A percentile compares a stretch with the other conserved stretches of the same genome.
These are phyloP conservation scores for Triadica sebifera DNA, from an alignment of 345 rosid genomes.

Conservation along the genomic window DNA sequence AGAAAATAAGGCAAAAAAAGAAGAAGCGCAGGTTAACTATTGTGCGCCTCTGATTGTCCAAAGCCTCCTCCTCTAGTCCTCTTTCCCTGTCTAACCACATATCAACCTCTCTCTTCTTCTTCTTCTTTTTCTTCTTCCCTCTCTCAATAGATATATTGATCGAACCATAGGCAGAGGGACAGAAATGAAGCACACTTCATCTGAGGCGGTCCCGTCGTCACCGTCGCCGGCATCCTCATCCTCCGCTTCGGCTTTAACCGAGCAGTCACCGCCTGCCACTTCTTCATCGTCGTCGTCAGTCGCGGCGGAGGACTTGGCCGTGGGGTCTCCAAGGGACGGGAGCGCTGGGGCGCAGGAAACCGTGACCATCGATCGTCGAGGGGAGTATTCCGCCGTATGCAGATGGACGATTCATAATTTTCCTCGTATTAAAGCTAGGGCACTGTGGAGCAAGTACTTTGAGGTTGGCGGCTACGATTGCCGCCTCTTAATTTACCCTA, in stretches of 20 bases:
- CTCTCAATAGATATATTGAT: neutral
- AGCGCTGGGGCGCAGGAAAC: slow-evolving; percentile 76
- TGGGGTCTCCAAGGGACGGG: slow-evolving; percentile 61
- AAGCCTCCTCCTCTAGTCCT: slow-evolving; percentile 9
- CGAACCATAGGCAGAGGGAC: slow-evolving; percentile 14
- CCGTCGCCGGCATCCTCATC: slow-evolving; percentile 18
- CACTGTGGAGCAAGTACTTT: slow-evolving; percentile 94
- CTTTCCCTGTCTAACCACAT: slow-evolving; percentile 30
- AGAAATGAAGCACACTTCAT: slow-evolving; percentile 51
- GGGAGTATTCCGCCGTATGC: slow-evolving; percentile 80
- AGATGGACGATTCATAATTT: slow-evolving; percentile 85
- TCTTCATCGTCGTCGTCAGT: slow-evolving; percentile 32
- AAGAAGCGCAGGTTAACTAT: slow-evolving; percentile 32
- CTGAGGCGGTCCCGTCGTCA: slow-evolving; percentile 54
- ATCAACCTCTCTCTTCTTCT: slow-evolving; percentile 10
- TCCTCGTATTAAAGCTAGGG: slow-evolving; percentile 79
- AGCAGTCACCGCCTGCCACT: slow-evolving; percentile 49
- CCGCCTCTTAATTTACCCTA: slow-evolving; percentile 86
- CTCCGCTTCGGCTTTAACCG: slow-evolving; percentile 22
- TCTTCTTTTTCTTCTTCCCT: neutral
- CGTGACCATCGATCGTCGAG: slow-evolving; percentile 74
- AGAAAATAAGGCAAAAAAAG: neutral
- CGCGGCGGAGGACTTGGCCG: slow-evolving; percentile 57
- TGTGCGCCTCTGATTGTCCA: slow-evolving; percentile 35
- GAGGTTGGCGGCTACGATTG: slow-evolving; percentile 99